Evolutionary conservation across 2,329 filamentous ascomycete species (phyloP), one percentile per base, ranked within the genome.

Genomic region (Pseudogymnoascus sp.): DNA sequence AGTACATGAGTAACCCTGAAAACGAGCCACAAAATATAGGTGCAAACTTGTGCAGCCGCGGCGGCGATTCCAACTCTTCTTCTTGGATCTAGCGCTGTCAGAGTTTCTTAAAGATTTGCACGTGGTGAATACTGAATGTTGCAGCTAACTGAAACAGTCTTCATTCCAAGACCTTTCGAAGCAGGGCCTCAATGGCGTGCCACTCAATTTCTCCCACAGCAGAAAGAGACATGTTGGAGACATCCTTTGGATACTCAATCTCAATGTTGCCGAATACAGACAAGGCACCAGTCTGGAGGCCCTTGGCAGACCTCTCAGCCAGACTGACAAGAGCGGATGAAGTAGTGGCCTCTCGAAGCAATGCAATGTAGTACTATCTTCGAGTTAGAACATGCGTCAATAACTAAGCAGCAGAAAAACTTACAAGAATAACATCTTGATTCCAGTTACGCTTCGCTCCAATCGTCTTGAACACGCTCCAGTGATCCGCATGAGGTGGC

Each of bases 391-490:
- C 34, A 60, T 40, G 25, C 5, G 11, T 9, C 16, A 5, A 36
- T 14, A 21, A 0, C 3, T 21, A 21, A 0, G 2, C 9, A 37
- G 42, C 25, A 43, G 46, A 9, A 36, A 4, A 40, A 73, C 79
- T 71, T 76, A 84, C 84, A 74, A 86, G 79, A 21, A 86, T 70
- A 2, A 87, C 71, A 68, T 87, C 85, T 12, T 77, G 68, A 0
- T 81, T 79, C 37, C 76, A 69, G 34, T 75, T 76, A 0, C 77
- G 76, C 72, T 83, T 84, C 3, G 80, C 77, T 2, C 75, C 75
- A 31, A 87, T 73, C 0, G 78, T 78, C 68, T 83, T 83, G 65
- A 82, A 76, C 65, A 84, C 79, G 23, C 75, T 71, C 84, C 84
- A 87, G 36, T 73, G 66, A 16, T 77, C 66, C 1, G 82, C 77